Evolutionary conservation across 495 filamentous ascomycete genomes (phyloP).

Genomic region (Trichoderma reesei): DNA sequence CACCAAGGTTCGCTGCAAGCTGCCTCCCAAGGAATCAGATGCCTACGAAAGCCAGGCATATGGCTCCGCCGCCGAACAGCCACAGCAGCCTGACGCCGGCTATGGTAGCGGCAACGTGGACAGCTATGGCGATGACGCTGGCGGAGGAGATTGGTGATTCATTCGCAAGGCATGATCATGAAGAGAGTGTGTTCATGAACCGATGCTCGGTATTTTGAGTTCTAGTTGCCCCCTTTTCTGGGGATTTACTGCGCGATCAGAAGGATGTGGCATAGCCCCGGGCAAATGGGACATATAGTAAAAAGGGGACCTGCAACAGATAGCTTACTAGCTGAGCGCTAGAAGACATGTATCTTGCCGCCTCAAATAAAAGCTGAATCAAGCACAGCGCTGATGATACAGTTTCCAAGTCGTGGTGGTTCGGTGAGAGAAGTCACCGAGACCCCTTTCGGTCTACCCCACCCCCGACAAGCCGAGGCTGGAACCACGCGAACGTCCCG

Average conservation of each 20-base stretch:
- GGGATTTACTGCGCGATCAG: background rate
- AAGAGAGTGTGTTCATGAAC: background rate
- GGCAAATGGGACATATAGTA: background rate
- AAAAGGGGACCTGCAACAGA: background rate
- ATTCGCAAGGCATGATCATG: background rate
- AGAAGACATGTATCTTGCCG: background rate
- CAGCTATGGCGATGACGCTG: background rate
- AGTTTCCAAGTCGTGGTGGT: background rate
- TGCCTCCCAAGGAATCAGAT: slow-evolving; percentile 28
- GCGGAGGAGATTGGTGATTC: background rate
- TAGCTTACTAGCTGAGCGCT: background rate
- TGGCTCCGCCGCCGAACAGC: background rate
- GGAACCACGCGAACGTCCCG: too few relatives aligned
- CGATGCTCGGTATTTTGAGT: background rate
- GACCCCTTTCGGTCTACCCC: background rate
- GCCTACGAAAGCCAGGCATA: slow-evolving; percentile 13
- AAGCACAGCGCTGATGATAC: background rate
- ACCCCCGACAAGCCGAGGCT: slow-evolving; percentile 1
- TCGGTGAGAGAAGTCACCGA: background rate
- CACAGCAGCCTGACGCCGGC: background rate
- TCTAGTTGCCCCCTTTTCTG: background rate
- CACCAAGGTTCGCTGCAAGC: slow-evolving; percentile 49
- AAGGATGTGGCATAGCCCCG: background rate
- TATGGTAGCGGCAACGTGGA: background rate
- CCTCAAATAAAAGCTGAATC: background rate